A percentile compares a stretch with the other conserved stretches of the same genome.
These are phyloP conservation scores for Iris macrosiphon DNA, from an alignment of 106 monocot genomes.

Conservation along the genomic window DNA sequence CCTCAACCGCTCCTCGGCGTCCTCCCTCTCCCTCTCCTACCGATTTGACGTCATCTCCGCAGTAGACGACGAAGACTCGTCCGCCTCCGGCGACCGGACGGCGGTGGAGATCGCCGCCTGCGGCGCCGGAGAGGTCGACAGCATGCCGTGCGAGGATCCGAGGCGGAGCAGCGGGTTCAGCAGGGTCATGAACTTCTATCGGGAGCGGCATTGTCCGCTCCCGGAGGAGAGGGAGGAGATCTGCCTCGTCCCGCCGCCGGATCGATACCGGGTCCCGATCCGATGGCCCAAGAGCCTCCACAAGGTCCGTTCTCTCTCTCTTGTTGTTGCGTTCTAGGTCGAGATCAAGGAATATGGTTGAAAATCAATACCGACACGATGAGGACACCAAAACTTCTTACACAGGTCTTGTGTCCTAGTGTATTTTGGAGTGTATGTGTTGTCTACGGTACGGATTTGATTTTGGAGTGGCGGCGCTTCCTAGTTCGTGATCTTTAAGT, in stretches of 20 bases:
- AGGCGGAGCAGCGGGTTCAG: conserved; percentile 65
- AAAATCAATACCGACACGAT: too few relatives aligned
- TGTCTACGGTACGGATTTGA: too few relatives aligned
- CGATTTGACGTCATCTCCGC: conserved; percentile 40
- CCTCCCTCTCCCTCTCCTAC: conserved; percentile 9
- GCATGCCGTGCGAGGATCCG: conserved; percentile 96
- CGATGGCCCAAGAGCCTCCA: conserved; percentile 89
- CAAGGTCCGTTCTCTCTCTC: conserved; percentile 42
- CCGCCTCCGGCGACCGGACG: not conserved
- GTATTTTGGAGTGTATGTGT: too few relatives aligned
- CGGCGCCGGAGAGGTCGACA: conserved; percentile 62
- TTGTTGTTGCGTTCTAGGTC: not conserved
- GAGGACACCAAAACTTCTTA: too few relatives aligned
- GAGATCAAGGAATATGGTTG: too few relatives aligned
- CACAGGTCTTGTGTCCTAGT: too few relatives aligned
- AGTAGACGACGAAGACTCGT: too few relatives aligned
- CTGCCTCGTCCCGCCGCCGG: conserved; percentile 73
- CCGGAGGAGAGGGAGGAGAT: conserved; percentile 38
- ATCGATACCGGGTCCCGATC: conserved; percentile 54
- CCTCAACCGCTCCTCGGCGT: conserved; percentile 23
- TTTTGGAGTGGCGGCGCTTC: too few relatives aligned
- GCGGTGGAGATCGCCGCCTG: conserved; percentile 30
- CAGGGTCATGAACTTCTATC: conserved; percentile 82
- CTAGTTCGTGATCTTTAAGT: too few relatives aligned
- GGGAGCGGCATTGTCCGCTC: conserved; percentile 78